Percentiles rank a stretch among this genome's conserved stretches.
phyloP scores from a whole-genome alignment of 768 basidiomycete species.

The Kwoniella dejecticola region DNA sequence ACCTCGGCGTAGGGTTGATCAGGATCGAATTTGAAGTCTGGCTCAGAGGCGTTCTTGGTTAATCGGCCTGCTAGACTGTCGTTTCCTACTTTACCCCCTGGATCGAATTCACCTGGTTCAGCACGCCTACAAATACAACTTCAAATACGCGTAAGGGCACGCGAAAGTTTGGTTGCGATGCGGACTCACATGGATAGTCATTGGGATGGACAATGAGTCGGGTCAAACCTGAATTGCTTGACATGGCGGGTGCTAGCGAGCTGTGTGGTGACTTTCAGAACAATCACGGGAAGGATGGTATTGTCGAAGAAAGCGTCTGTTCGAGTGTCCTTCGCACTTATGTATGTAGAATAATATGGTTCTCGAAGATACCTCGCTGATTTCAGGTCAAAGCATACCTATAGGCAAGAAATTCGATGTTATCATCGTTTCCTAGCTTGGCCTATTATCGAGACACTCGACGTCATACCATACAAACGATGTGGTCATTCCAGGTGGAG shows the following conservation, averaged over 20 bases:
- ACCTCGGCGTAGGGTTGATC: slow-evolving; percentile 44
- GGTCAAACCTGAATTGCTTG: not conserved
- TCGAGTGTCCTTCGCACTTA: too few species aligned
- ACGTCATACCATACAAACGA: not conserved
- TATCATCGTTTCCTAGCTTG: not conserved
- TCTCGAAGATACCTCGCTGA: not conserved
- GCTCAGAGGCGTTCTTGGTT: slow-evolving; percentile 31
- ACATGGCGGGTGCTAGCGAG: not conserved
- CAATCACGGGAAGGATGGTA: not conserved
- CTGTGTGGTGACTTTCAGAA: not conserved
- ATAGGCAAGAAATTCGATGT: not conserved
- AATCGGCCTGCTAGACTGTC: slow-evolving; percentile 36
- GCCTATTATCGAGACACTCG: not conserved
- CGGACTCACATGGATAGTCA: slow-evolving; percentile 13
- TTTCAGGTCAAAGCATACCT: not conserved
- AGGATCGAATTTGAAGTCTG: slow-evolving; percentile 30
- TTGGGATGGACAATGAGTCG: slow-evolving; percentile 12
- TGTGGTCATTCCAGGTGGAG: slow-evolving; percentile 10
- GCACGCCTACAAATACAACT: too few species aligned
- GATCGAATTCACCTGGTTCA: too few species aligned
- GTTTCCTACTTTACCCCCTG: slow-evolving; percentile 43
- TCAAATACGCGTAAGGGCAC: not conserved
- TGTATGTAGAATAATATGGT: too few species aligned
- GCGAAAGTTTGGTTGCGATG: not conserved
- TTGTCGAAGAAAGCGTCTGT: too few species aligned